A percentile compares a stretch with the other conserved stretches of the same genome.
Evolutionary conservation across 306 rosid species (phyloP).

Genomic region (Medicago lupulina): DNA sequence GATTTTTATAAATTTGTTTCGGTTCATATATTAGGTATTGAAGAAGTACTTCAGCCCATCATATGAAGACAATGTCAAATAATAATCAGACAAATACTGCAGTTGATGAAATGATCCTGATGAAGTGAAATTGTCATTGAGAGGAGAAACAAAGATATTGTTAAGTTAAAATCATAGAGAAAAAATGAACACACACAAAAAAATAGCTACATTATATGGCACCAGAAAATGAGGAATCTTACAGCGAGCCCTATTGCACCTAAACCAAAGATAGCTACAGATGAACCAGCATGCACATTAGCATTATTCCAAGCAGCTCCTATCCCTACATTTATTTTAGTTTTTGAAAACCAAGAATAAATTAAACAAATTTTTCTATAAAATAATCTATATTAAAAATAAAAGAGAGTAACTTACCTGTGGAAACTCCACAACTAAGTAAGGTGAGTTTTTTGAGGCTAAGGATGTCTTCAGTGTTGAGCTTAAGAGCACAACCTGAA

Average conservation of each 20-base stretch:
- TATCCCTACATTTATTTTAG: constrained; percentile 55
- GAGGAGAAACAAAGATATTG: neutral
- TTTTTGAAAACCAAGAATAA: neutral
- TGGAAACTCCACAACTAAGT: constrained; percentile 84
- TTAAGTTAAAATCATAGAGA: neutral
- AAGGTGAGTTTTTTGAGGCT: constrained; percentile 64
- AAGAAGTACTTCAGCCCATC: no score
- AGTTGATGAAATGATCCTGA: no score
- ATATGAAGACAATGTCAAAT: no score
- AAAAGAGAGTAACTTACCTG: constrained; percentile 47
- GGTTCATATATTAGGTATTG: neutral
- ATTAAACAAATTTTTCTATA: no score
- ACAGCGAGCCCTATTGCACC: constrained; percentile 92
- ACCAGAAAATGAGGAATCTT: constrained; percentile 32
- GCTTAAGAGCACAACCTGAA: constrained; percentile 68
- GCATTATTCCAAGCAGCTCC: constrained; percentile 96
- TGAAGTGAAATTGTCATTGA: neutral
- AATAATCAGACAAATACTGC: no score
- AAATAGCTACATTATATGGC: neutral
- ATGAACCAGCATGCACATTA: constrained; percentile 60
- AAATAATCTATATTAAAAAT: no score
- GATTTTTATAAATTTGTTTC: neutral
- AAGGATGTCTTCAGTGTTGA: neutral
- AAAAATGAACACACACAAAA: neutral
- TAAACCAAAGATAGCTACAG: constrained; percentile 73